Conservation (phyloP, 2,329 filamentous ascomycete genomes). For the Aspergillus hiratsukae region DNA sequence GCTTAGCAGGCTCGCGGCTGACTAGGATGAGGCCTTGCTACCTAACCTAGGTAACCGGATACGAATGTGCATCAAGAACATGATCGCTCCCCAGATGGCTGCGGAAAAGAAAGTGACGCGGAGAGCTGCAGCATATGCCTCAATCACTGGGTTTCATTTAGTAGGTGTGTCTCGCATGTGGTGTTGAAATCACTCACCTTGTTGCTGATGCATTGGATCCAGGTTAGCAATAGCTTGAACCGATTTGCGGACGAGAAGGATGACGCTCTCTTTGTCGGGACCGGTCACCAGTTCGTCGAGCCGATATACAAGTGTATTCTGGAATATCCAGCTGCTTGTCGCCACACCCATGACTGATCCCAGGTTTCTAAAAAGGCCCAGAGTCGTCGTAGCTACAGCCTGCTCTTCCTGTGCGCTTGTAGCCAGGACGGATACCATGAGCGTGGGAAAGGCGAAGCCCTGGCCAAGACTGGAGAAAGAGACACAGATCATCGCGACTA, state of each 20-base stretch:
- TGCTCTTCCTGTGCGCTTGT: conserved; percentile 58
- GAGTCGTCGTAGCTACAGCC: conserved; percentile 64
- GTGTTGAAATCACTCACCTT: conserved; percentile 37
- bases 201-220: conserved; percentile 41
- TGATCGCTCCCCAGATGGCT: conserved; percentile 31
- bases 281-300: conserved; percentile 57
- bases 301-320: conserved; percentile 63
- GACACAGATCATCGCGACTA: conserved; percentile 54
- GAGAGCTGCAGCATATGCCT: conserved; percentile 34
- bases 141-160: conserved; percentile 29
- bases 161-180: background rate
- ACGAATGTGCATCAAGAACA: conserved; percentile 28
- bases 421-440: conserved; percentile 61
- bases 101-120: conserved; percentile 37
- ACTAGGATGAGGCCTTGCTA: conserved; percentile 15
- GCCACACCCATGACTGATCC: conserved; percentile 72
- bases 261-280: conserved; percentile 51
- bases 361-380: conserved; percentile 67
- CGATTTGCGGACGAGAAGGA: conserved; percentile 48
- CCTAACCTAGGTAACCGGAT: conserved; percentile 32
- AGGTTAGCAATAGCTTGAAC: conserved; percentile 46
- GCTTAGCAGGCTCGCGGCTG: background rate
- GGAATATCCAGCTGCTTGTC: conserved; percentile 65
- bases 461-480: conserved; percentile 55
- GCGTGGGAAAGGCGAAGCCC: conserved; percentile 61